Evolutionary conservation across 78 protist genomes (phyloP), one percentile per base, ranked within the genome.

Genomic region (Bodo saltans): DNA sequence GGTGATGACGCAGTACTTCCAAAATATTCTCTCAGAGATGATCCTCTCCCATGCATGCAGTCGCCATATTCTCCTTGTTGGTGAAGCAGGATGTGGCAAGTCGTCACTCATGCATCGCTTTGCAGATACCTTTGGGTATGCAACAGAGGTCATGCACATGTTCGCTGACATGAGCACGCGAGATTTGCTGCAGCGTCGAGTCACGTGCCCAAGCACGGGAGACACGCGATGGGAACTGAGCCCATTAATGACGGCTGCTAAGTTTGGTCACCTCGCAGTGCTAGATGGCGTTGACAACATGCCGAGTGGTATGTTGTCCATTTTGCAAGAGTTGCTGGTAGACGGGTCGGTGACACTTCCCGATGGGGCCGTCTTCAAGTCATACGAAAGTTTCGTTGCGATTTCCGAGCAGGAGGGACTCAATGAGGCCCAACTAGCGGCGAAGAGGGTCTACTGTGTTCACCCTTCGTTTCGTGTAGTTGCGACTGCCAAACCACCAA

Each of bases 241-340:
- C 17, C 42, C 85, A n/a, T 84, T 93, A 21, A 35, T 89, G 25
- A 0, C 0, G 0, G 93, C 93, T 23, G 92, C 92, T 2, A 27
- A 11, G 26, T 23, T 12, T 1, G 95, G 95, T 28, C 53, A 33
- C 17, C 74, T 88, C 2, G 74, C 3, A n/a, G 83, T 90, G 23
- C 86, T 92, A 21, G 93, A 93, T 53, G 93, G 93, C 69, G 41
- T 89, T 2, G 87, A 90, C 74, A 67, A 81, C 32, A 74, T 87
- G 72, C 41, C 0, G 37, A 52, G 47, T n/a, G 88, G 68, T 29
- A 8, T 68, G 17, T 42, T 85, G 32, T 42, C 83, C 38, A 17
- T 70, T 30, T 74, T 60, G n/a, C 29, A 39, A 26, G 12, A 38
- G 81, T 12, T 79, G 34, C 32, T 83, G 26, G 4, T 38, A 27